Evolutionary conservation across 495 filamentous ascomycete genomes (phyloP).

Genomic region (Thozetella sp.): DNA sequence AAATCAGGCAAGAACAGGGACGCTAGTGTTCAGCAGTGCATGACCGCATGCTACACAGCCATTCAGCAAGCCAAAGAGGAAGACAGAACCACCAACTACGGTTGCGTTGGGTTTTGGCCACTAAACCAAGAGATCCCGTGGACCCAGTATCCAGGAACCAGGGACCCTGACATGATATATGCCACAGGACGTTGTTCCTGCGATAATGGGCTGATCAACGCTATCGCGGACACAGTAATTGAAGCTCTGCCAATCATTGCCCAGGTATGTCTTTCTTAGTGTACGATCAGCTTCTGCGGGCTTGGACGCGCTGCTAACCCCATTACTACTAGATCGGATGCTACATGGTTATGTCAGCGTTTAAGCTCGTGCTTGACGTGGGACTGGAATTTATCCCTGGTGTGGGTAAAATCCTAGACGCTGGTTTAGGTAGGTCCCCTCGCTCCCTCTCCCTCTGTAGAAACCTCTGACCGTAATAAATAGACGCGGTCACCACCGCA

Average conservation of each 20-base stretch:
- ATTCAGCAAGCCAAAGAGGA: slow-evolving; percentile 7
- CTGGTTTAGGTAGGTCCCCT: slow-evolving; percentile 8
- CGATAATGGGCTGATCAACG: slow-evolving; percentile 12
- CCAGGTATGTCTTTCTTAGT: slow-evolving; percentile 13
- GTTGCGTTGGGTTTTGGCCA: slow-evolving; percentile 10
- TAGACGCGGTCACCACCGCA: too few species aligned
- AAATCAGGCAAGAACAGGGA: too few species aligned
- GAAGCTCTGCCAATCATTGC: slow-evolving; percentile 15
- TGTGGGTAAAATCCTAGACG: slow-evolving; percentile 6
- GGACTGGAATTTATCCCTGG: slow-evolving; percentile 13
- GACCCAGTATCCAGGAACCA: neutral
- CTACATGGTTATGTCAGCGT: slow-evolving; percentile 14
- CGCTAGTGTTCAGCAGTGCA: too few species aligned
- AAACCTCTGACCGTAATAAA: too few species aligned
- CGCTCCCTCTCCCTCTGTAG: too few species aligned
- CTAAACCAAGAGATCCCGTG: slow-evolving; percentile 2
- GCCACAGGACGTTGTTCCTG: slow-evolving; percentile 7
- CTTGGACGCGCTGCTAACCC: too few species aligned
- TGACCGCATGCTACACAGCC: too few species aligned
- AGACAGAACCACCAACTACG: slow-evolving; percentile 14
- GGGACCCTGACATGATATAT: neutral
- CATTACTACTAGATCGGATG: slow-evolving; percentile 9
- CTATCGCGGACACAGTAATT: slow-evolving; percentile 10
- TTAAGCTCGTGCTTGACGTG: slow-evolving; percentile 9
- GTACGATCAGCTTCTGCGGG: too few species aligned